A percentile compares a stretch with the other conserved stretches of the same genome.
Evolutionary conservation across 305 asterid genomes (phyloP).

Genomic region (Salvia sclarea): DNA sequence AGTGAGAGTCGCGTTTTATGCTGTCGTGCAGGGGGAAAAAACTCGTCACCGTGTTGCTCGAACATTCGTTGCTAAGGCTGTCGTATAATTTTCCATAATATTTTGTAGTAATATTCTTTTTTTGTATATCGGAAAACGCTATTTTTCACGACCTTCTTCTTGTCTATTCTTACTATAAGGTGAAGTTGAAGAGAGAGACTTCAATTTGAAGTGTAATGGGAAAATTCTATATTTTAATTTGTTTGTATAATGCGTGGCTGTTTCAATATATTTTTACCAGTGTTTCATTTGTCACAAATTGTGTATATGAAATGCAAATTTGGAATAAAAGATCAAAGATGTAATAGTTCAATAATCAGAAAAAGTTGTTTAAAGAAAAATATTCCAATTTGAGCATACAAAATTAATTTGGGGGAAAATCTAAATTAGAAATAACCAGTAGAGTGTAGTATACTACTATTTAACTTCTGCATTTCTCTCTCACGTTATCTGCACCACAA

Average conservation of each 20-base stretch:
- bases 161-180: constrained; percentile 30
- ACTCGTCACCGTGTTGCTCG: constrained; percentile 6
- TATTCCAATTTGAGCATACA: background rate
- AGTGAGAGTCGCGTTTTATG: constrained; percentile 30
- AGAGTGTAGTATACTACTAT: constrained; percentile 6
- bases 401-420: constrained; percentile 5
- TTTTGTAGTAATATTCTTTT: constrained; percentile 26
- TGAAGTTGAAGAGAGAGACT: constrained; percentile 4
- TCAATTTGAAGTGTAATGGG: constrained; percentile 3
- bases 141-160: constrained; percentile 17
- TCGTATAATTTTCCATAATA: constrained; percentile 11
- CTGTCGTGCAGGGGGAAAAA: constrained; percentile 26
- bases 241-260: background rate
- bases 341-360: too few species aligned
- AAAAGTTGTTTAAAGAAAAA: background rate
- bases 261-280: background rate
- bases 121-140: constrained; percentile 25
- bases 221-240: constrained; percentile 2
- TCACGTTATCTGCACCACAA: constrained; percentile 31
- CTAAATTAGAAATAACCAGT: background rate
- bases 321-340: too few species aligned
- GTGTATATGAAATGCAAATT: too few species aligned
- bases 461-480: constrained; percentile 1
- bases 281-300: background rate
- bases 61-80: background rate